phyloP scores from a whole-genome alignment of 805 yeast genomes.

The Ogataea nonfermentans region DNA sequence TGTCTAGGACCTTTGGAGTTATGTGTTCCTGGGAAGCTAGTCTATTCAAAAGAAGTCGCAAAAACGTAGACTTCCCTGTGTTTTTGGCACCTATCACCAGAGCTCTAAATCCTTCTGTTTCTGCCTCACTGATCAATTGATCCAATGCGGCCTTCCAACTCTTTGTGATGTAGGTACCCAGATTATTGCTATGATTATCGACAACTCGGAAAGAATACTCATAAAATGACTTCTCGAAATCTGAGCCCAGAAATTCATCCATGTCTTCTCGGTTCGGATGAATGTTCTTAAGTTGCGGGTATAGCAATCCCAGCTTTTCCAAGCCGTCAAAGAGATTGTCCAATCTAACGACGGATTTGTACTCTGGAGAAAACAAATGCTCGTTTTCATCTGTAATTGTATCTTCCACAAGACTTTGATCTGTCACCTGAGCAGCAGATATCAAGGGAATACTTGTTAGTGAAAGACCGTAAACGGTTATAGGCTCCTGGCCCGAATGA shows the following conservation, averaged over 20 bases:
- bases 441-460: constrained; percentile 42
- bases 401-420: constrained; percentile 32
- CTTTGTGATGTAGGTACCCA: constrained; percentile 29
- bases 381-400: constrained; percentile 33
- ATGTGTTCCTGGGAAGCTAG: constrained; percentile 31
- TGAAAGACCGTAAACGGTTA: constrained; percentile 35
- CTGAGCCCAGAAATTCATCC: constrained; percentile 9
- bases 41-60: constrained; percentile 52
- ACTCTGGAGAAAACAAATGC: constrained; percentile 39
- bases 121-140: constrained; percentile 13
- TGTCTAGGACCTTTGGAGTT: constrained; percentile 54
- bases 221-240: constrained; percentile 27
- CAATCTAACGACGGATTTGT: constrained; percentile 43
- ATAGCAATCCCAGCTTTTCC: constrained; percentile 41
- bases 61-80: constrained; percentile 78
- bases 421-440: constrained; percentile 39
- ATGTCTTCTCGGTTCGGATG: constrained; percentile 29
- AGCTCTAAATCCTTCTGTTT: constrained; percentile 22
- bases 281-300: constrained; percentile 45
- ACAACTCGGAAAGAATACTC: constrained; percentile 39
- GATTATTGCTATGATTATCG: constrained; percentile 28
- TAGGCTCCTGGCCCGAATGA: constrained; percentile 26
- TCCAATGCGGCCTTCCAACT: constrained; percentile 27
- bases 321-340: constrained; percentile 42
- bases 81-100: constrained; percentile 66